Evolutionary conservation across 2,329 filamentous ascomycete genomes (phyloP).

Genomic region (Epichloe scottii): DNA sequence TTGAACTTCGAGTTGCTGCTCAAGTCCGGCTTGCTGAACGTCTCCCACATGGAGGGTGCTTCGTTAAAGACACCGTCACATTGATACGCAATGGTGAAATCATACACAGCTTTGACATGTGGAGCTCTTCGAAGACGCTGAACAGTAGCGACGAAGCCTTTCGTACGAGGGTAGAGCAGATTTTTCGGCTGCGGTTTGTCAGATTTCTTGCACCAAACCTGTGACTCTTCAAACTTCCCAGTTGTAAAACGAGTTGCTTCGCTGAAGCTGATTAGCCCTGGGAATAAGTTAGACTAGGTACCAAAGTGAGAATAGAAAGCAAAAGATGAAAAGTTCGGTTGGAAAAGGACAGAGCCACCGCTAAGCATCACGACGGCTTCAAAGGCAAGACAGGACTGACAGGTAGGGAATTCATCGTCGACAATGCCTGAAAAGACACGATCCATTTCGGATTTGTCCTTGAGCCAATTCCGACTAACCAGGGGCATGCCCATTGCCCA

Average conservation of each 20-base stretch:
- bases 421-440: constrained; percentile 43
- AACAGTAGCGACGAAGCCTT: constrained; percentile 47
- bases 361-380: not conserved
- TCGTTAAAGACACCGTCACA: constrained; percentile 28
- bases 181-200: constrained; percentile 39
- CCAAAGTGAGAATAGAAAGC: not conserved
- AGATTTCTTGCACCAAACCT: constrained; percentile 38
- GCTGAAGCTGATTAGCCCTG: constrained; percentile 53
- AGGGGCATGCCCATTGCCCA: constrained; percentile 55
- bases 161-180: constrained; percentile 46
- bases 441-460: constrained; percentile 42
- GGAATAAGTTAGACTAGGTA: not conserved
- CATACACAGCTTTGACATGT: constrained; percentile 42
- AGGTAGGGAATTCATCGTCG: constrained; percentile 40
- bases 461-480: constrained; percentile 46
- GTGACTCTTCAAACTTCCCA: constrained; percentile 37
- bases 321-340: not conserved
- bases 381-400: constrained; percentile 25
- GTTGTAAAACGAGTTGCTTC: constrained; percentile 49
- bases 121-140: constrained; percentile 38
- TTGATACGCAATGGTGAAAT: constrained; percentile 42
- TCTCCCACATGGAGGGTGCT: constrained; percentile 41
- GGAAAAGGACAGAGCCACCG: no score
- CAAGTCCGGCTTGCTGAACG: constrained; percentile 29
- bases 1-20: constrained; percentile 26